phyloP scores from a whole-genome alignment of 345 rosid species.

The Eucalyptus urophylla region DNA sequence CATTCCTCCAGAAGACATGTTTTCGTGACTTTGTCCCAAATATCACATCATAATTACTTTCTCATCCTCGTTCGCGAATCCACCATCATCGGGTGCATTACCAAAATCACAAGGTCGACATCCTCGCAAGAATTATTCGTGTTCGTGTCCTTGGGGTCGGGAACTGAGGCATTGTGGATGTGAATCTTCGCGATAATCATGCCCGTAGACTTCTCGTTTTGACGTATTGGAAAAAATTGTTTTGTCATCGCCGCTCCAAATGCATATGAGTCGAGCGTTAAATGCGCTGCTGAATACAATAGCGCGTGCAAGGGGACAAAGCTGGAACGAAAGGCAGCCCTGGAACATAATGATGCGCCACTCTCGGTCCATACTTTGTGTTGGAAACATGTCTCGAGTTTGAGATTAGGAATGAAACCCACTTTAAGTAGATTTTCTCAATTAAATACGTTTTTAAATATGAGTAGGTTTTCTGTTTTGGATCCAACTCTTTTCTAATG shows the following conservation, averaged over 20 bases:
- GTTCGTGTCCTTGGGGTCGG: not conserved
- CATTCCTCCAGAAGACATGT: not conserved
- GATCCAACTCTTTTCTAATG: not conserved
- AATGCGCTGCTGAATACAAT: not conserved
- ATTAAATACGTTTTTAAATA: rapidly evolving
- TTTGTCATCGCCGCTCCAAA: not conserved
- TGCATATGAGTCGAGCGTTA: not conserved
- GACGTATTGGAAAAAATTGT: not conserved
- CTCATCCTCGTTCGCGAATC: no score
- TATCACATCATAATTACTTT: no score
- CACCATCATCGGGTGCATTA: no score
- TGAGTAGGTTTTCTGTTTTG: not conserved
- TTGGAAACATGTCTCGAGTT: not conserved
- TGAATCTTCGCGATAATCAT: not conserved
- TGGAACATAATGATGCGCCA: not conserved
- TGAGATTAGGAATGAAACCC: not conserved
- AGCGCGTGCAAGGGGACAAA: not conserved
- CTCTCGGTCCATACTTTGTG: not conserved
- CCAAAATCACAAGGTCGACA: no score
- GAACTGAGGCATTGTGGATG: not conserved
- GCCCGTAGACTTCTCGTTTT: not conserved
- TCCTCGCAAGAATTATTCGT: no score
- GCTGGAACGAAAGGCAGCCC: not conserved
- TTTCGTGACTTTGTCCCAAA: no score
- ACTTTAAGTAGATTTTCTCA: not conserved